Percentiles rank a stretch among this genome's conserved stretches.
These are phyloP conservation scores for Vitellaria paradoxa DNA, from an alignment of 179 eudicot species.

Conservation along the genomic window DNA sequence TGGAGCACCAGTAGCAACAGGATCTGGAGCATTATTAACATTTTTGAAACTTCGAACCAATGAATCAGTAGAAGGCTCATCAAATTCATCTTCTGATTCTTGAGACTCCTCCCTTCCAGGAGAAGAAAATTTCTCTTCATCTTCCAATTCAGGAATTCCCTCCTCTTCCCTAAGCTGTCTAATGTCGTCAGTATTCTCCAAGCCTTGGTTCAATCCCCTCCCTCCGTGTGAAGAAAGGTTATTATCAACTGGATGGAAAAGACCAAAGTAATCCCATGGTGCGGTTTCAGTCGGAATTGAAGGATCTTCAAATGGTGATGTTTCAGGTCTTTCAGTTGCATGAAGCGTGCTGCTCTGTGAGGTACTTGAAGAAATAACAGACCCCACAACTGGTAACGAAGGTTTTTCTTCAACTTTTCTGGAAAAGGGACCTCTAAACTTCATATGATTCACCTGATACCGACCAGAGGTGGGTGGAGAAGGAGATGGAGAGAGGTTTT, in stretches of 20 bases:
- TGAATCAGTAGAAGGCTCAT: constrained; percentile 67
- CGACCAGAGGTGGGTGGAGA: constrained; percentile 58
- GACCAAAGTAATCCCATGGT: constrained; percentile 96
- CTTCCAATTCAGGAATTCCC: constrained; percentile 43
- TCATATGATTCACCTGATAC: constrained; percentile 69
- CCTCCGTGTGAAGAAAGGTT: constrained; percentile 56
- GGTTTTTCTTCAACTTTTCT: constrained; percentile 77
- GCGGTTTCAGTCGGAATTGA: constrained; percentile 36
- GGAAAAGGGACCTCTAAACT: constrained; percentile 52
- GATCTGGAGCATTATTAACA: constrained; percentile 52
- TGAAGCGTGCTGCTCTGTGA: constrained; percentile 45
- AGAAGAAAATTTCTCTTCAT: constrained; percentile 44
- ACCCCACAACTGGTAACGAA: constrained; percentile 43
- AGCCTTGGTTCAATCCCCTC: constrained; percentile 33
- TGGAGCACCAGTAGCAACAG: constrained; percentile 30
- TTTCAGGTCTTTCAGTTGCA: constrained; percentile 45
- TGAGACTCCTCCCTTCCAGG: constrained; percentile 35
- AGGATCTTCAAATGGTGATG: constrained; percentile 38
- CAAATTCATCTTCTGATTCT: constrained; percentile 85
- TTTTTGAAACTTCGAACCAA: constrained; percentile 80
- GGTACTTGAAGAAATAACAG: constrained; percentile 50
- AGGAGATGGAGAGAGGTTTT: constrained; percentile 52
- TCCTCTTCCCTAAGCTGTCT: constrained; percentile 39
- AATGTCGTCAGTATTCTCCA: constrained; percentile 31
- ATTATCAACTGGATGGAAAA: constrained; percentile 63